Percentiles rank a stretch among this genome's conserved stretches.
Conservation (phyloP, 75 land plant species). For the Adiantum capillusveneris region DNA sequence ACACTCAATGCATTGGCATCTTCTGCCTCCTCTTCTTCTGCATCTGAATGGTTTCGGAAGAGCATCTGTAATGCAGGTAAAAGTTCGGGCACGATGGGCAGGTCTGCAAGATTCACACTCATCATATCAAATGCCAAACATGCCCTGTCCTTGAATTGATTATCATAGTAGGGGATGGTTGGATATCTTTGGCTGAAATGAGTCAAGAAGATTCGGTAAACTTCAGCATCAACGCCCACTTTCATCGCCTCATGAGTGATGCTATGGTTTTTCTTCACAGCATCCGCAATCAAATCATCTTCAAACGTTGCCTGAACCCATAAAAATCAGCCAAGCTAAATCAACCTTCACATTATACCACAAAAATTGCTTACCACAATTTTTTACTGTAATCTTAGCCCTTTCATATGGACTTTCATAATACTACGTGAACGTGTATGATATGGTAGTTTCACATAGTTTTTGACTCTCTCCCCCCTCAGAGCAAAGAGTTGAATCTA, state of each 20-base stretch:
- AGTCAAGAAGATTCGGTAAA: slow-evolving; percentile 77
- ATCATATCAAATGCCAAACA: slow-evolving; percentile 97
- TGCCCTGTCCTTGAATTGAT: slow-evolving; percentile 58
- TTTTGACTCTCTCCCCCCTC: too few relatives aligned
- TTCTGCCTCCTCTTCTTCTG: too few relatives aligned
- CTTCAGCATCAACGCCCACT: slow-evolving; percentile 65
- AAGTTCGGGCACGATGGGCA: slow-evolving; percentile 68
- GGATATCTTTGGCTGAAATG: slow-evolving; percentile 99
- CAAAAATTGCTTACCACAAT: too few relatives aligned
- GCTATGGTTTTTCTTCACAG: slow-evolving; percentile 83
- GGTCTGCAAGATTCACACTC: slow-evolving; percentile 83
- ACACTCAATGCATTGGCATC: too few relatives aligned
- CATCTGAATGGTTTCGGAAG: slow-evolving; percentile 16
- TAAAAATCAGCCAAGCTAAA: neutral
- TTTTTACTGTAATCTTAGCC: too few relatives aligned
- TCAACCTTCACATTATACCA: too few relatives aligned
- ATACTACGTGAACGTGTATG: too few relatives aligned
- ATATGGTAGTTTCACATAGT: too few relatives aligned
- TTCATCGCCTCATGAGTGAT: slow-evolving; percentile 84
- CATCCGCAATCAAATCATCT: slow-evolving; percentile 84
- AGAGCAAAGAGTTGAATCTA: too few relatives aligned
- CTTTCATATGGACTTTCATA: too few relatives aligned
- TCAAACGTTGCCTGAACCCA: slow-evolving; percentile 90
- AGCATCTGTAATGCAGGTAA: slow-evolving; percentile 71
- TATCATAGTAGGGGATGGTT: slow-evolving; percentile 82